phyloP scores from a whole-genome alignment of 331 rosid genomes.

The Acacia pycnantha region DNA sequence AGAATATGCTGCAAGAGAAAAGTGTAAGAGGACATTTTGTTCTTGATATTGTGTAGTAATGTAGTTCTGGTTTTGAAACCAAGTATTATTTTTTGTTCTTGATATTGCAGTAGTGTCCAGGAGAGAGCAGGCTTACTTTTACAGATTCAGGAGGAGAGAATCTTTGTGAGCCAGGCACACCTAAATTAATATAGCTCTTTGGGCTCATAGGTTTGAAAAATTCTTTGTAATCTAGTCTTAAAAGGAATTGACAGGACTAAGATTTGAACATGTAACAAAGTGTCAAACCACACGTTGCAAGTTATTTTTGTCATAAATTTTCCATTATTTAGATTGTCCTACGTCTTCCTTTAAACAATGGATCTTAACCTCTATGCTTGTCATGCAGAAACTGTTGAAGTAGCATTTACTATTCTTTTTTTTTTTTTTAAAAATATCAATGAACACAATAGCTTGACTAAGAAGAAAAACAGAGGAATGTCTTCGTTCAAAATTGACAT shows the following conservation, averaged over 20 bases:
- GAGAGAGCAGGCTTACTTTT: not conserved
- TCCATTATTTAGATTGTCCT: not conserved
- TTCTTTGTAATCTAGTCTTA: not conserved
- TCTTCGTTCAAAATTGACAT: not conserved
- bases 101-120: not conserved
- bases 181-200: not conserved
- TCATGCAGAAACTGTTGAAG: not conserved
- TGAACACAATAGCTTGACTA: not conserved
- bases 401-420: not conserved
- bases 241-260: not conserved
- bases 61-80: too few relatives aligned
- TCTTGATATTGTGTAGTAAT: not conserved
- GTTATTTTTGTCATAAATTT: not conserved
- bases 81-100: not conserved
- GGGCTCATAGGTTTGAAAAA: not conserved
- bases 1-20: not conserved
- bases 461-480: not conserved
- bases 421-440: not conserved
- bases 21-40: not conserved
- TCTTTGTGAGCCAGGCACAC: not conserved
- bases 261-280: not conserved
- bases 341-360: not conserved
- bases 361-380: not conserved
- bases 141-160: not conserved
- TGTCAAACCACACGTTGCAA: not conserved